A percentile compares a stretch with the other conserved stretches of the same genome.
Evolutionary conservation across 2,329 filamentous ascomycete species (phyloP).

Genomic region (Cordyceps pruinosa): DNA sequence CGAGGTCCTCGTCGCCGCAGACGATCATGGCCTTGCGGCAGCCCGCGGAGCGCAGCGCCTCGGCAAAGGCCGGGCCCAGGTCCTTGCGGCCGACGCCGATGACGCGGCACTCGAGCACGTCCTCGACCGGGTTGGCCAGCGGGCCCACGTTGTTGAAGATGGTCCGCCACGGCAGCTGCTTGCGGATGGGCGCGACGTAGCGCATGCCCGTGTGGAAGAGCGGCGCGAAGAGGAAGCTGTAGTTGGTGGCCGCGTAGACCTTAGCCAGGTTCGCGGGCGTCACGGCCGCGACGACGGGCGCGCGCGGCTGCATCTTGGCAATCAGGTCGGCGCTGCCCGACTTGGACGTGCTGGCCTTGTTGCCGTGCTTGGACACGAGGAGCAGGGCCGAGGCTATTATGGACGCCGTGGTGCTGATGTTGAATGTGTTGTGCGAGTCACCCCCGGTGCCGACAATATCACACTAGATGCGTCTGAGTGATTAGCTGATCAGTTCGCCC

Average conservation of each 20-base stretch:
- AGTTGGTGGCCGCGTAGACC: conserved; percentile 77
- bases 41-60: conserved; percentile 71
- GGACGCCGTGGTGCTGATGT: conserved; percentile 90
- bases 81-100: conserved; percentile 88
- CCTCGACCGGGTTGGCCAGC: conserved; percentile 82
- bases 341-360: conserved; percentile 89
- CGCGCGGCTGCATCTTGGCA: conserved; percentile 61
- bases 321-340: conserved; percentile 93
- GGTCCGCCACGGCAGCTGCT: conserved; percentile 85
- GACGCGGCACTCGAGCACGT: conserved; percentile 76
- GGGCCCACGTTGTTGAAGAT: conserved; percentile 97
- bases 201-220: conserved; percentile 95
- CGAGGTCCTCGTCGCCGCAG: conserved; percentile 89
- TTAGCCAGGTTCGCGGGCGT: conserved; percentile 61
- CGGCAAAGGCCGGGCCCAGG: conserved; percentile 81
- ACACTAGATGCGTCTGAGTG: conserved; percentile 39
- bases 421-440: conserved; percentile 96
- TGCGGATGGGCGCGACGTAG: conserved; percentile 77
- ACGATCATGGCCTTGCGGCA: conserved; percentile 81
- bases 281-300: conserved; percentile 69
- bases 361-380: conserved; percentile 89
- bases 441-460: conserved; percentile 98
- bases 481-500: too few relatives aligned
- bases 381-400: conserved; percentile 84
- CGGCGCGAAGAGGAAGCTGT: conserved; percentile 91